Evolutionary conservation across 805 yeast genomes (phyloP).

Genomic region (Vanderwaltozyma verrucispora): DNA sequence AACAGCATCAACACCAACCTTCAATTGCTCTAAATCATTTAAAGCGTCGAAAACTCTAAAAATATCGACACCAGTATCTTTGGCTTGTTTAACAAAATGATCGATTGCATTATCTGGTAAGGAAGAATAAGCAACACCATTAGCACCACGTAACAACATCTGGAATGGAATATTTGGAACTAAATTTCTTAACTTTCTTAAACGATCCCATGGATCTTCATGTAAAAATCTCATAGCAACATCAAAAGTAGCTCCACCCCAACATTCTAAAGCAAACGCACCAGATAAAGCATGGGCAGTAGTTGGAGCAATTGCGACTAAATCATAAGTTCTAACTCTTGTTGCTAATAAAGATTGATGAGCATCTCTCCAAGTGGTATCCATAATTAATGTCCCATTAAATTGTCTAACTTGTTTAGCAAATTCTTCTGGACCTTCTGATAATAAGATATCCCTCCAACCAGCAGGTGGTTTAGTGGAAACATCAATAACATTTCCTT

Average conservation of each 20-base stretch:
- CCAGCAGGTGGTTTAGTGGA: slow-evolving; percentile 50
- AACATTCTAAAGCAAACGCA: slow-evolving; percentile 94
- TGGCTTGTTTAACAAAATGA: slow-evolving; percentile 91
- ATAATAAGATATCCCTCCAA: slow-evolving; percentile 82
- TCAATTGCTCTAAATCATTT: slow-evolving; percentile 91
- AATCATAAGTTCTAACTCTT: slow-evolving; percentile 89
- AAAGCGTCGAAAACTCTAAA: slow-evolving; percentile 97
- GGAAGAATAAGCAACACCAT: slow-evolving; percentile 97
- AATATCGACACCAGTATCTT: slow-evolving; percentile 91
- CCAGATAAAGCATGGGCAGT: slow-evolving; percentile 85
- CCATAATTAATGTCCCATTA: slow-evolving; percentile 89
- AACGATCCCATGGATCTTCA: slow-evolving; percentile 98
- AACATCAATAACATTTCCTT: slow-evolving; percentile 55
- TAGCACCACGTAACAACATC: slow-evolving; percentile 98
- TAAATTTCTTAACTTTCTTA: slow-evolving; percentile 72
- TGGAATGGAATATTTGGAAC: slow-evolving; percentile 99
- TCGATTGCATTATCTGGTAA: slow-evolving; percentile 98
- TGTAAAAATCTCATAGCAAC: slow-evolving; percentile 97
- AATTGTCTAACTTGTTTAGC: slow-evolving; percentile 78
- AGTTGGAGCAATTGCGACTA: slow-evolving; percentile 83
- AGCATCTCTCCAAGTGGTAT: slow-evolving; percentile 99
- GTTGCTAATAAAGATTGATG: slow-evolving; percentile 97
- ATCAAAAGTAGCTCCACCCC: slow-evolving; percentile 99
- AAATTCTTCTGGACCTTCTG: slow-evolving; percentile 80
- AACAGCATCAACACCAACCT: slow-evolving; percentile 97